phyloP scores from a whole-genome alignment of 169 alveolate genomes.

The Plasmodium adleri region DNA sequence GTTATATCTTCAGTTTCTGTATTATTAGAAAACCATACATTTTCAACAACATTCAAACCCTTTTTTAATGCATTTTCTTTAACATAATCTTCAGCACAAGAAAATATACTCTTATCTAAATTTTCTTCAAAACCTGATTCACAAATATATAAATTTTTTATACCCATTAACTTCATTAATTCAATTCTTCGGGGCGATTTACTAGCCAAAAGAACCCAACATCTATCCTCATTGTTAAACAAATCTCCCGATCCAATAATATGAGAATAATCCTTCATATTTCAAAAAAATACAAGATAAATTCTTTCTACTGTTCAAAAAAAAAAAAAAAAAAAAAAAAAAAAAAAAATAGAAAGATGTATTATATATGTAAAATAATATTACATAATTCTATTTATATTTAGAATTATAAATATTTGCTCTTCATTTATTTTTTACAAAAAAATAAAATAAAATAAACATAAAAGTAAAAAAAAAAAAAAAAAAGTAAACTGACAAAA shows the following conservation, averaged over 20 bases:
- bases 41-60: slow-evolving; percentile 80
- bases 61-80: slow-evolving; percentile 82
- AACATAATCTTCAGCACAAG: slow-evolving; percentile 81
- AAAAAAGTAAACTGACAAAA: no score
- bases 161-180: slow-evolving; percentile 60
- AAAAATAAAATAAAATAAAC: no score
- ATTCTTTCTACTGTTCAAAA: not conserved
- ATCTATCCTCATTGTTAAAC: slow-evolving; percentile 27
- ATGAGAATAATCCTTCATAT: slow-evolving; percentile 33
- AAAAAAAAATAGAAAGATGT: not conserved
- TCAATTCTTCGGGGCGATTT: slow-evolving; percentile 73
- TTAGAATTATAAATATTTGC: no score
- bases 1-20: not conserved
- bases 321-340: not conserved
- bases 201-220: slow-evolving; percentile 66
- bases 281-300: no score
- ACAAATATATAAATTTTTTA: slow-evolving; percentile 45
- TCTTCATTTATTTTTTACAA: no score
- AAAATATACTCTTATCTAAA: slow-evolving; percentile 76
- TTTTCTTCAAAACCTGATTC: slow-evolving; percentile 85
- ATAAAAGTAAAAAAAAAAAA: no score
- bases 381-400: no score
- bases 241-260: slow-evolving; percentile 54
- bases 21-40: slow-evolving; percentile 54
- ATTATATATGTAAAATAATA: not conserved